Percentiles rank a stretch among this genome's conserved stretches.
phyloP scores from a whole-genome alignment of 179 eudicot genomes.

The Beta macrorhiza region DNA sequence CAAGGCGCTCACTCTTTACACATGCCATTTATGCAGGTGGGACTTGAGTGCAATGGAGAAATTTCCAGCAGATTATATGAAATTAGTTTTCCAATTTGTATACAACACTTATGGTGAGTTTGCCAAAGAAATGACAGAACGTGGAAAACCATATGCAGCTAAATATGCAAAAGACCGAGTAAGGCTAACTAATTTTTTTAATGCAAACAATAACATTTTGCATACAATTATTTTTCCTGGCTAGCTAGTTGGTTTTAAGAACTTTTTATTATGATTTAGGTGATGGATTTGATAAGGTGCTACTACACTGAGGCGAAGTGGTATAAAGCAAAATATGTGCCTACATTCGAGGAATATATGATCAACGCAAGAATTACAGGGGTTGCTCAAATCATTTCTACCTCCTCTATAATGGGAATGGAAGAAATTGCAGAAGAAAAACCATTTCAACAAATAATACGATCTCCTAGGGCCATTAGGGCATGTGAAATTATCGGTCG shows the following conservation, averaged over 20 bases:
- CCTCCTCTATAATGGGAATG: conserved; percentile 27
- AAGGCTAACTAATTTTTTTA: background rate
- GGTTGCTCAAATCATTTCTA: conserved; percentile 14
- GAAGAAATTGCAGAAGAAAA: conserved; percentile 9
- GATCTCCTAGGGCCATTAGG: conserved; percentile 19
- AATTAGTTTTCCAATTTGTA: conserved; percentile 28
- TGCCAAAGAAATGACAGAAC: conserved; percentile 19
- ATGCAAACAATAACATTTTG: no score
- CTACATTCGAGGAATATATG: conserved; percentile 31
- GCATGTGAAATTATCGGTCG: conserved; percentile 20
- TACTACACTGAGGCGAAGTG: conserved; percentile 29
- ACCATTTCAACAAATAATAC: conserved; percentile 12
- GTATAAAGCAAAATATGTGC: conserved; percentile 23
- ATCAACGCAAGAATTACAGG: conserved; percentile 24
- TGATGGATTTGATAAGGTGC: conserved; percentile 28
- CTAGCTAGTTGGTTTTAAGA: no score
- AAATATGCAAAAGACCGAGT: conserved; percentile 26
- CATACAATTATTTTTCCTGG: no score
- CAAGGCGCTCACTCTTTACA: background rate
- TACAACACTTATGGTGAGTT: conserved; percentile 8
- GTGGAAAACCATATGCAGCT: conserved; percentile 22
- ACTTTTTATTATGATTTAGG: background rate
- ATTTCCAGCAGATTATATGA: conserved; percentile 22
- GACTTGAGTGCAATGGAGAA: conserved; percentile 19
- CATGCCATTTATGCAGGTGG: conserved; percentile 22